A percentile compares a stretch with the other conserved stretches of the same genome.
Conservation (phyloP, 108 stramenopile genomes). For the Nitzschia sp. region DNA sequence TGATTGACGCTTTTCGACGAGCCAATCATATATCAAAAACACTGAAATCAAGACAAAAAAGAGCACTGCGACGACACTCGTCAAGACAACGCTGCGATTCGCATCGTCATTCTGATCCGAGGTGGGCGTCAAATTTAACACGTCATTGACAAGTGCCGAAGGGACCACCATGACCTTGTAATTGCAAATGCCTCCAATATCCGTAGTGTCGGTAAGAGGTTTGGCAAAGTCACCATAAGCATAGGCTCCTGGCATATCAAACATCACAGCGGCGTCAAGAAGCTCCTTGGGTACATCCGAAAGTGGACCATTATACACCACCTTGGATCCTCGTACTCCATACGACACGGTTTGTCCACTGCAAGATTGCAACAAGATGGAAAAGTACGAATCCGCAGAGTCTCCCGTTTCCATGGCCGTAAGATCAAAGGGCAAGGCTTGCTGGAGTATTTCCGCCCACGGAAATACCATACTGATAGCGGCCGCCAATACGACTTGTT, state of each 20-base stretch:
- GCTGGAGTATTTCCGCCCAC: neutral
- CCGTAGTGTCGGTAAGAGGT: neutral
- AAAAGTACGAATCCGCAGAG: neutral
- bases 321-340: neutral
- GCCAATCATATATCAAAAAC: conserved; percentile 32
- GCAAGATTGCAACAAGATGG: conserved; percentile 17
- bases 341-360: conserved; percentile 2
- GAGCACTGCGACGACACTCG: conserved; percentile 10
- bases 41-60: conserved; percentile 8
- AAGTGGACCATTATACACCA: neutral
- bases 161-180: conserved; percentile 1
- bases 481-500: conserved; percentile 9
- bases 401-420: too few relatives aligned
- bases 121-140: neutral
- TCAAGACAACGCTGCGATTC: conserved; percentile 12
- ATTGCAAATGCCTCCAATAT: conserved; percentile 12
- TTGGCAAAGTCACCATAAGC: conserved; percentile 11
- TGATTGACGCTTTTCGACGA: conserved; percentile 33
- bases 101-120: neutral
- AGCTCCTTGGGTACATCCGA: neutral
- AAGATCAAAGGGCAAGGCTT: neutral
- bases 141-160: neutral
- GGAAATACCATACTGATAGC: conserved; percentile 7
- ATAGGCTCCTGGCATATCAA: conserved; percentile 6
- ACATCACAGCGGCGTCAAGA: neutral